Evolutionary conservation across 345 rosid species (phyloP).

Genomic region (Linum usitatissimum): DNA sequence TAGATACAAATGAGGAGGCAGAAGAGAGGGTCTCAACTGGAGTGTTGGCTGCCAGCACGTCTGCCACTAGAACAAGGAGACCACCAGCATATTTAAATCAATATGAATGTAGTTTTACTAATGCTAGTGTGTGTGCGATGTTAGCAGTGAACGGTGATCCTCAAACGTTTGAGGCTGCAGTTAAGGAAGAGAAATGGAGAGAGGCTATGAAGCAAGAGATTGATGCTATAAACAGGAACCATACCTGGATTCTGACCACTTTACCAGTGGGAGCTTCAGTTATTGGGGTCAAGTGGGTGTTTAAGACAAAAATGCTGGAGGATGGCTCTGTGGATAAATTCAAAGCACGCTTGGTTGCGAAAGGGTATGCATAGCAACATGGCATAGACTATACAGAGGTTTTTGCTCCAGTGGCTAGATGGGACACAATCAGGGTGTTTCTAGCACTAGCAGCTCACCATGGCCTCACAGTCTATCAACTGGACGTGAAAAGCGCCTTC

Average conservation of each 20-base stretch:
- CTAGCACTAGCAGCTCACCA: too few relatives aligned
- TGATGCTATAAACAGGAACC: not conserved
- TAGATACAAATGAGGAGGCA: not conserved
- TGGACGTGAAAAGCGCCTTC: too few relatives aligned
- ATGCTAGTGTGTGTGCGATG: not conserved
- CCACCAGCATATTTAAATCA: not conserved
- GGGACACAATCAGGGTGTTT: not conserved
- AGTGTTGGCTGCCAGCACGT: too few relatives aligned
- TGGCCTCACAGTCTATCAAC: too few relatives aligned
- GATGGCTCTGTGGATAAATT: not conserved
- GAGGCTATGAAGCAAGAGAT: not conserved
- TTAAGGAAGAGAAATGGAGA: not conserved
- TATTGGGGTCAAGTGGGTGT: not conserved
- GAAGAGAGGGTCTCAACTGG: too few relatives aligned
- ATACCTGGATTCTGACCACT: not conserved
- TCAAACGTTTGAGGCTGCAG: not conserved
- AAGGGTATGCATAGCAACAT: not conserved
- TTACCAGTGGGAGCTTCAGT: not conserved
- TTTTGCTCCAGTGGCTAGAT: too few relatives aligned
- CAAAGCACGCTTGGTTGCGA: not conserved
- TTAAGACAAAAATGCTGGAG: too few relatives aligned
- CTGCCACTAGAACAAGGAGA: not conserved
- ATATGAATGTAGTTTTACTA: not conserved
- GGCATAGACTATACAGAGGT: not conserved
- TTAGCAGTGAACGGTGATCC: not conserved